phyloP scores from a whole-genome alignment of 2,329 filamentous ascomycete species.

The Triangularia setosa region DNA sequence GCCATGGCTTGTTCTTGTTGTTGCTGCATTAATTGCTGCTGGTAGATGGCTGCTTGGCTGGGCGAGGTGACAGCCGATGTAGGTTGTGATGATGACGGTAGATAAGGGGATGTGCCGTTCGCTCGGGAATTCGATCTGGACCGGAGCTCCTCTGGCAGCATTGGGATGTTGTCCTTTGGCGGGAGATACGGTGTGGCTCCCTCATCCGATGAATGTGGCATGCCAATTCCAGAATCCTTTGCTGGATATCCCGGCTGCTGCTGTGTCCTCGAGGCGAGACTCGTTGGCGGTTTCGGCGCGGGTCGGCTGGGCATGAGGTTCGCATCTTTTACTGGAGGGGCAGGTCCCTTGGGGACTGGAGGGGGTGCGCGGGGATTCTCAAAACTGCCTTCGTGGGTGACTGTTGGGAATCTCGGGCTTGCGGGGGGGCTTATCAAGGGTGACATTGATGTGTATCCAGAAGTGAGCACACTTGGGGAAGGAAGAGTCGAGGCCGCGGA shows the following conservation, averaged over 20 bases:
- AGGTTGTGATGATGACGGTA: constrained; percentile 35
- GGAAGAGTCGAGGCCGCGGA: constrained; percentile 37
- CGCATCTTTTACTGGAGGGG: constrained; percentile 48
- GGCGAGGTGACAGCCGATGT: constrained; percentile 35
- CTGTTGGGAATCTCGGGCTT: constrained; percentile 78
- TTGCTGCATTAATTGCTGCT: constrained; percentile 66
- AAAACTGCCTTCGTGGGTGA: constrained; percentile 89
- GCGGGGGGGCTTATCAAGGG: constrained; percentile 71
- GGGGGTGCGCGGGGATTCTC: constrained; percentile 94
- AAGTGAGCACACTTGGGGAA: constrained; percentile 52
- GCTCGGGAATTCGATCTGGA: constrained; percentile 65
- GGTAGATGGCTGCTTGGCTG: constrained; percentile 47
- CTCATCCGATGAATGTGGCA: constrained; percentile 58
- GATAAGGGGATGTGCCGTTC: constrained; percentile 50
- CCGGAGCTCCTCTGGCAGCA: constrained; percentile 64
- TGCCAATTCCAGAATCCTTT: constrained; percentile 62
- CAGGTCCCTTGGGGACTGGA: constrained; percentile 67
- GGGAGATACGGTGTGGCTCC: constrained; percentile 41
- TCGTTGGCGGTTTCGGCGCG: constrained; percentile 79
- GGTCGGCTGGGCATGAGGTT: constrained; percentile 75
- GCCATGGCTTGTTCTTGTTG: constrained; percentile 84
- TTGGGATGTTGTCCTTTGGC: constrained; percentile 52
- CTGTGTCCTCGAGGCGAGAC: constrained; percentile 53
- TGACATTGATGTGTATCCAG: constrained; percentile 55
- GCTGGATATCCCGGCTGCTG: constrained; percentile 45